phyloP scores from a whole-genome alignment of 805 yeast genomes.

The Teunomyces tritomae region DNA sequence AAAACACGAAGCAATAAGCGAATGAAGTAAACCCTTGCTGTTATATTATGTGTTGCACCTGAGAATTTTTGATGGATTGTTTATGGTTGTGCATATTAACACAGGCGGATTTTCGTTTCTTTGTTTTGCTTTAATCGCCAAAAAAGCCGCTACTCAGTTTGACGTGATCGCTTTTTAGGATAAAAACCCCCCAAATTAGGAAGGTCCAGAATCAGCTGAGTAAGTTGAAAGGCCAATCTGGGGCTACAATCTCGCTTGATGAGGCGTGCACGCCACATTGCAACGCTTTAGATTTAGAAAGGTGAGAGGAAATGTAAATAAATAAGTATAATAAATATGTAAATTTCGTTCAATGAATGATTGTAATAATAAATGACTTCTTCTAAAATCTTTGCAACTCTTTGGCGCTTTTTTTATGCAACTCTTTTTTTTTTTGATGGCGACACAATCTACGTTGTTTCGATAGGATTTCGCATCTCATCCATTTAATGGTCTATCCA shows the following conservation, averaged over 20 bases:
- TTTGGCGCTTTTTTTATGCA: too few species aligned
- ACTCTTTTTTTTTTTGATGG: too few species aligned
- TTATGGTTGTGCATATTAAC: not conserved
- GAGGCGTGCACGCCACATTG: too few species aligned
- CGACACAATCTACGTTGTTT: not conserved
- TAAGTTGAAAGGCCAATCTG: too few species aligned
- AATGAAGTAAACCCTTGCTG: not conserved
- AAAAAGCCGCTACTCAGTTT: not conserved
- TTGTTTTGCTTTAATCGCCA: not conserved
- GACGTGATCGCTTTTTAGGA: not conserved
- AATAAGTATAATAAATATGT: too few species aligned
- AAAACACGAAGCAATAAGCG: not conserved
- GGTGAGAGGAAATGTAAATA: too few species aligned
- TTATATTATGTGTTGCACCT: not conserved
- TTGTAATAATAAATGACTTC: too few species aligned
- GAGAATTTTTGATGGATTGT: not conserved
- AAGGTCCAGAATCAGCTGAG: not conserved
- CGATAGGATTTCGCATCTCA: too few species aligned
- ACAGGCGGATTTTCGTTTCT: not conserved
- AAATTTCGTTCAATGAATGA: too few species aligned
- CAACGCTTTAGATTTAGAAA: too few species aligned
- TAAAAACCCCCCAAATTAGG: not conserved
- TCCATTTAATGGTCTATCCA: slow-evolving; percentile 62
- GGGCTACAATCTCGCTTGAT: too few species aligned
- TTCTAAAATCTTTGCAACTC: too few species aligned